phyloP scores from a whole-genome alignment of 805 yeast species.

The Jamesozyma lodderae region DNA sequence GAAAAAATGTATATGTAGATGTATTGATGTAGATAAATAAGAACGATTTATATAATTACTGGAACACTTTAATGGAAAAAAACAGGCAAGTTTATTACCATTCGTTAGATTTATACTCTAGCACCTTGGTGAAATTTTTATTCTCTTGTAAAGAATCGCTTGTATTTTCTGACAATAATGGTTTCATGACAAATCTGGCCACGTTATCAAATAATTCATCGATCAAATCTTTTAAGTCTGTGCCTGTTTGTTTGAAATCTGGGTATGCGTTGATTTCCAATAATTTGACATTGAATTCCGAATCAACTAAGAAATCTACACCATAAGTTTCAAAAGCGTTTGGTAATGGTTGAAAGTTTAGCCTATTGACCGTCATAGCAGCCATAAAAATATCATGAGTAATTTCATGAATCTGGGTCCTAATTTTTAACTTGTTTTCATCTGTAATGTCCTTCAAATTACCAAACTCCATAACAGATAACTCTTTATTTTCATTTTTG shows the following conservation, averaged over 20 bases:
- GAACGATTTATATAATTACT: no score
- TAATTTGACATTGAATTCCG: constrained; percentile 44
- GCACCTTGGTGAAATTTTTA: constrained; percentile 33
- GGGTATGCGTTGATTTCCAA: constrained; percentile 91
- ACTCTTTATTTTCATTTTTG: constrained; percentile 31
- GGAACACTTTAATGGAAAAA: not conserved
- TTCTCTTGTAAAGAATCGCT: constrained; percentile 5
- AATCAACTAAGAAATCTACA: constrained; percentile 72
- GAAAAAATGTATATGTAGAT: not conserved
- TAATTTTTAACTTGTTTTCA: constrained; percentile 35
- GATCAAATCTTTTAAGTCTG: constrained; percentile 55
- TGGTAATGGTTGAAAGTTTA: constrained; percentile 72
- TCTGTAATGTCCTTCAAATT: constrained; percentile 37
- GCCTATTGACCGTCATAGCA: constrained; percentile 68
- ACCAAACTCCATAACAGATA: constrained; percentile 58
- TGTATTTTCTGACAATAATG: constrained; percentile 32
- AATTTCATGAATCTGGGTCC: constrained; percentile 47
- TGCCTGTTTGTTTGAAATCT: constrained; percentile 94
- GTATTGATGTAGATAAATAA: not conserved
- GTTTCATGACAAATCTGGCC: constrained; percentile 40
- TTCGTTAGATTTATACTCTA: constrained; percentile 30
- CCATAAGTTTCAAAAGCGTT: constrained; percentile 88
- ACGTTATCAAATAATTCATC: constrained; percentile 55
- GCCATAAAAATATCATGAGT: constrained; percentile 70
- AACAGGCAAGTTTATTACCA: constrained; percentile 30